Evolutionary conservation across 2,329 filamentous ascomycete genomes (phyloP).

Genomic region (Fusarium sp.): DNA sequence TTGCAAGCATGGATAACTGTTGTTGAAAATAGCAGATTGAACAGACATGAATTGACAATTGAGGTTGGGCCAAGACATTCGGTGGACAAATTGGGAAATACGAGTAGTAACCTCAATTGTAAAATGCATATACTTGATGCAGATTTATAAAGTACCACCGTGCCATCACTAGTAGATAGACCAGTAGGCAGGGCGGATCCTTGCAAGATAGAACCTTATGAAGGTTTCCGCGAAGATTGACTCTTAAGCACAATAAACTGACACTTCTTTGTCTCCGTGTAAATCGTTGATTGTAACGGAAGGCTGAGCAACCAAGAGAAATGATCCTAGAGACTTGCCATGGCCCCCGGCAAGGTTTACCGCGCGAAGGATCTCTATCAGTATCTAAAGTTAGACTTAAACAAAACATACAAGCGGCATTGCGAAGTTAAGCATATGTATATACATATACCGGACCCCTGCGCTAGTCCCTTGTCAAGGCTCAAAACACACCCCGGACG

Average conservation of each 20-base stretch:
- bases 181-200: neutral
- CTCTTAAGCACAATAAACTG: neutral
- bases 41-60: neutral
- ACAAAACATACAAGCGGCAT: neutral
- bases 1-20: neutral
- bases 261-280: neutral
- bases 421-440: neutral
- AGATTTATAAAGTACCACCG: neutral
- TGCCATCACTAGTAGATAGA: neutral
- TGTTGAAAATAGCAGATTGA: neutral
- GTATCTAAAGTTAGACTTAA: neutral
- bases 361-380: too few species aligned
- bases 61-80: neutral
- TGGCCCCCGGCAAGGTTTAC: too few species aligned
- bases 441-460: neutral
- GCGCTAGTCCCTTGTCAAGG: neutral
- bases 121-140: neutral
- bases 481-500: conserved; percentile 12
- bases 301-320: too few species aligned
- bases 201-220: neutral
- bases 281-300: neutral
- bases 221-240: neutral
- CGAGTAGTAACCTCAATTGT: neutral
- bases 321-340: too few species aligned
- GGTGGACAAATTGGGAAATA: neutral